Conservation (phyloP, 352 stramenopile species). For the Phytophthora cryptogea region DNA sequence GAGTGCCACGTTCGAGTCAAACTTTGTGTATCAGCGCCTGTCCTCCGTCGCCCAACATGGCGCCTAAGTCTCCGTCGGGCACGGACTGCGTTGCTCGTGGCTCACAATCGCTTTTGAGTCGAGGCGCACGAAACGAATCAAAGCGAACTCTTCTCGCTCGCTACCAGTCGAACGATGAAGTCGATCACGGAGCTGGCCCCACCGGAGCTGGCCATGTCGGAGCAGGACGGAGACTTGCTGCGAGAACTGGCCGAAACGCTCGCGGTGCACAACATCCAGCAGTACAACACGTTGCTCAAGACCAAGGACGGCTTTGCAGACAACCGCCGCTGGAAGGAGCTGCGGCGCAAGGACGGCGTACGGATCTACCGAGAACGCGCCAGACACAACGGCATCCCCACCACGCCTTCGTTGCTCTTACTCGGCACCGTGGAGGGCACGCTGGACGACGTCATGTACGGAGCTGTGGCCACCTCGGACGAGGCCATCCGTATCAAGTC, state of each 20-base stretch:
- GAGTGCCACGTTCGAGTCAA: constrained; percentile 4
- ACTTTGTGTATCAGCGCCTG: constrained; percentile 11
- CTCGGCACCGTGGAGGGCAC: constrained; percentile 53
- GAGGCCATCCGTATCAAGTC: constrained; percentile 59
- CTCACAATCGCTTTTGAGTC: constrained; percentile 30
- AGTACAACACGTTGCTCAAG: constrained; percentile 49
- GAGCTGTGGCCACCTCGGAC: constrained; percentile 41
- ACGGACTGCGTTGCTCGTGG: constrained; percentile 4
- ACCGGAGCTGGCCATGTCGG: constrained; percentile 31
- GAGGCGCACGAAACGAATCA: constrained; percentile 11
- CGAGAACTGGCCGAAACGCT: constrained; percentile 45
- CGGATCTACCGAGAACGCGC: constrained; percentile 46
- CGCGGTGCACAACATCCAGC: constrained; percentile 47
- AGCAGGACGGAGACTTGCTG: constrained; percentile 38
- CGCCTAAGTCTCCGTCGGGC: constrained; percentile 7
- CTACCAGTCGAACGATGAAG: constrained; percentile 34
- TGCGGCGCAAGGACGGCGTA: constrained; percentile 39
- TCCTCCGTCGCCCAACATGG: constrained; percentile 3
- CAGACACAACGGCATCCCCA: constrained; percentile 21
- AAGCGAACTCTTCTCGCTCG: constrained; percentile 3
- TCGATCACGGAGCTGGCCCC: constrained; percentile 21
- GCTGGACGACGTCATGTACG: constrained; percentile 76
- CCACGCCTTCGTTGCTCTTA: constrained; percentile 56
- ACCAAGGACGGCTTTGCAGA: constrained; percentile 47
- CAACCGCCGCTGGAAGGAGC: constrained; percentile 41